Conservation (phyloP, 257 asterid genomes). For the Lantana camara region DNA sequence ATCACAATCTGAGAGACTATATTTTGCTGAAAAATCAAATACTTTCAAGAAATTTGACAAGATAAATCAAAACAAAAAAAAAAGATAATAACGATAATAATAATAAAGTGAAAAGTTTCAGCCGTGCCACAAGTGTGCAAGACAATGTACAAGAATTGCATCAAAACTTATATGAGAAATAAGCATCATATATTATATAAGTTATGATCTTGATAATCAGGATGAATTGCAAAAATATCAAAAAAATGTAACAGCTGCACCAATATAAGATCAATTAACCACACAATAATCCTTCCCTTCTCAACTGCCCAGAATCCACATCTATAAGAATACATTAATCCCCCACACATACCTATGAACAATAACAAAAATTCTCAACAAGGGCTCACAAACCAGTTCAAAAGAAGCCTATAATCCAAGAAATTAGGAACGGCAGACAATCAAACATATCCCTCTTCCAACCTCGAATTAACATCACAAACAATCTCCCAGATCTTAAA, state of each 20-base stretch:
- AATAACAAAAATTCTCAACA: background rate
- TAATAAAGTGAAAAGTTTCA: too few species aligned
- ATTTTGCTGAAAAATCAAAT: too few species aligned
- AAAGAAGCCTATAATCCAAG: constrained; percentile 6
- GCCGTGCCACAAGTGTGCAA: too few species aligned
- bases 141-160: too few species aligned
- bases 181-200: background rate
- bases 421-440: background rate
- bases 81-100: too few species aligned
- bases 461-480: background rate
- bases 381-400: background rate
- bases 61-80: too few species aligned
- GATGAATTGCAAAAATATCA: constrained; percentile 3
- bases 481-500: background rate
- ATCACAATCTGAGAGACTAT: too few species aligned
- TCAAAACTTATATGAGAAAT: too few species aligned
- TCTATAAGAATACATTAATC: background rate
- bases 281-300: background rate
- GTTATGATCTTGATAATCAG: background rate
- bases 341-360: background rate
- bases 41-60: too few species aligned
- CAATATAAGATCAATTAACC: background rate
- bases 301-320: background rate
- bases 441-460: background rate
- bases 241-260: background rate